These are phyloP conservation scores for Rhytidiadelphus loreus DNA, from an alignment of 225 moss, liverwort and hornwort genomes.

Conservation along the genomic window DNA sequence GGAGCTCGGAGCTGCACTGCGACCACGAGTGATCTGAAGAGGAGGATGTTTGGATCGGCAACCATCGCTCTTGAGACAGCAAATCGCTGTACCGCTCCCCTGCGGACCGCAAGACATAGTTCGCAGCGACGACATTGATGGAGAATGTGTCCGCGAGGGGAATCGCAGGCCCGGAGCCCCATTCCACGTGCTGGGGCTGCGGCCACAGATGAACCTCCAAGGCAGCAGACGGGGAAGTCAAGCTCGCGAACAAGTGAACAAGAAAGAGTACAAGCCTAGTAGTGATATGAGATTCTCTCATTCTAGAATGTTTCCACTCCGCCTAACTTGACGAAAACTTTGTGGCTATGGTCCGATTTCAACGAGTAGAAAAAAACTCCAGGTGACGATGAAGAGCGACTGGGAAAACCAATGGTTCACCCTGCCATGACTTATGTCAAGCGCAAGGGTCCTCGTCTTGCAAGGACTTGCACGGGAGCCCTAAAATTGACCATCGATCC, in stretches of 20 bases:
- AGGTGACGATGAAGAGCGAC: neutral
- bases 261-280: neutral
- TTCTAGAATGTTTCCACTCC: neutral
- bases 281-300: neutral
- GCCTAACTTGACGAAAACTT: neutral
- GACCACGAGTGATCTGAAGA: neutral
- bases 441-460: neutral
- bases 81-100: slow-evolving; percentile 23
- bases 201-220: slow-evolving; percentile 59
- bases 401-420: neutral
- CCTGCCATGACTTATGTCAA: neutral
- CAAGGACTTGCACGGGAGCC: neutral
- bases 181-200: slow-evolving; percentile 34
- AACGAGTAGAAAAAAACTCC: neutral
- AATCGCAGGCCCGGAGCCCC: slow-evolving; percentile 29
- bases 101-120: slow-evolving; percentile 20
- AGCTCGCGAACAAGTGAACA: neutral
- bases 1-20: slow-evolving; percentile 13
- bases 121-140: slow-evolving; percentile 7
- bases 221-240: neutral
- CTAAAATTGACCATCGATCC: neutral
- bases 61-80: slow-evolving; percentile 52
- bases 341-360: neutral
- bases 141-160: slow-evolving; percentile 29
- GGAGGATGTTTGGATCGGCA: slow-evolving; percentile 21